Percentiles rank a stretch among this genome's conserved stretches.
These are phyloP conservation scores for Lathyrus tuberosus DNA, from an alignment of 306 rosid genomes.

Conservation along the genomic window DNA sequence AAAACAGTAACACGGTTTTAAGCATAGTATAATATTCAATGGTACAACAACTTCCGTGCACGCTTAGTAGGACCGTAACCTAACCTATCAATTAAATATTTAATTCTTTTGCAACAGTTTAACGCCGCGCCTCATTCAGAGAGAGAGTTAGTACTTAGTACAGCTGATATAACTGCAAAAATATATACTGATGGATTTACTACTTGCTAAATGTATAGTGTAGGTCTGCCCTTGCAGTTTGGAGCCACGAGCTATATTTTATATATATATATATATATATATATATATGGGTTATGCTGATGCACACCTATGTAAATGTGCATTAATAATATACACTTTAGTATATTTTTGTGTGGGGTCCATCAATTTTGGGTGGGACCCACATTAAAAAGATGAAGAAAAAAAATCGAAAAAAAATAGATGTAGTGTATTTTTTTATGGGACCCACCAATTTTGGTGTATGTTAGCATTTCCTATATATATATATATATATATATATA, in stretches of 20 bases:
- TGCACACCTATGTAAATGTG: too few species aligned
- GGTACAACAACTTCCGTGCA: background rate
- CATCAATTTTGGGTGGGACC: too few species aligned
- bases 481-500: too few species aligned
- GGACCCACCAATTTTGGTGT: too few species aligned
- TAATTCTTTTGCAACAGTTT: background rate
- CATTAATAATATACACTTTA: too few species aligned
- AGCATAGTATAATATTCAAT: constrained; percentile 12
- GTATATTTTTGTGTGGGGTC: too few species aligned
- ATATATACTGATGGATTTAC: background rate
- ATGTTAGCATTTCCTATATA: too few species aligned
- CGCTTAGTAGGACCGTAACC: background rate
- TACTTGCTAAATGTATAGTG: background rate
- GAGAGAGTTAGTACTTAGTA: background rate
- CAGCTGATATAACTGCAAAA: background rate
- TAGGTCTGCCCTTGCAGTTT: constrained; percentile 15
- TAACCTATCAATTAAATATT: constrained; percentile 13
- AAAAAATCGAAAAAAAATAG: too few species aligned
- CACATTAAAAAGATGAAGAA: too few species aligned
- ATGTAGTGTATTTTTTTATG: too few species aligned
- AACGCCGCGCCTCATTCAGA: constrained; percentile 24
- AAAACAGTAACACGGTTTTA: background rate
- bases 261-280: too few species aligned
- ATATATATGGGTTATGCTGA: too few species aligned
- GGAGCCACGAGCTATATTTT: background rate